Evolutionary conservation across 83 land plant species (phyloP), one percentile per base, ranked within the genome.

Genomic region (Picea engelmannii): DNA sequence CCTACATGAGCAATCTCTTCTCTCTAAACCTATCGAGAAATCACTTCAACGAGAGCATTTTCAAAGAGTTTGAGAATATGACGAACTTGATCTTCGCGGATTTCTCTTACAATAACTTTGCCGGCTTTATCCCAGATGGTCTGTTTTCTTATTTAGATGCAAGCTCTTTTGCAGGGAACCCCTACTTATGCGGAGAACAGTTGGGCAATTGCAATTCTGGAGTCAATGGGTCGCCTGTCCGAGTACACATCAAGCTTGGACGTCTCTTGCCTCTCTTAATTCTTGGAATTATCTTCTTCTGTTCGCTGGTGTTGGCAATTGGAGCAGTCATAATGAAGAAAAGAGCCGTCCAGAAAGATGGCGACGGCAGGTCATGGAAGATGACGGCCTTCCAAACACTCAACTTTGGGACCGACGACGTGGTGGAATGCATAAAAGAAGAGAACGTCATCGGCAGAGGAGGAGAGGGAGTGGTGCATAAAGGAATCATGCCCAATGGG

Each of bases 71-170:
- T 38, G 40, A 5, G 4, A 38, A 38, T 3, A 38, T 38, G 40
- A 38, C 3, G 47, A 89, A 89, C 17, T 44, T 85, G 47, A 89
- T 90, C 17, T 44, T 85, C 12, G 82, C 89, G 21, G 95, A 92
- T 84, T 89, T 92, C 79, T 94, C 96, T 1, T 86, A 85, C 82
- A 94, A 94, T 83, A 88, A 92, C 63, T 86, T 35, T 89, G 3
- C 92, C n/a, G 95, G 95, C n/a, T 76, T 82, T 31, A 85, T 92
- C 9, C 92, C 93, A 0, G 82, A 63, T 24, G 78, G 87, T 58
- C 87, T 82, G 80, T 88, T 88, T 79, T 79, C 66, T 47, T 83
- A 83, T 62, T 90, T 85, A 88, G 81, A 84, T 42, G 77, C 81
- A 24, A 87, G 64, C 31, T n/a, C n/a, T n/a, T n/a, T n/a, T n/a